Evolutionary conservation across 1,284 basidiomycete genomes (phyloP).

Genomic region (Apiotrichum sp.): DNA sequence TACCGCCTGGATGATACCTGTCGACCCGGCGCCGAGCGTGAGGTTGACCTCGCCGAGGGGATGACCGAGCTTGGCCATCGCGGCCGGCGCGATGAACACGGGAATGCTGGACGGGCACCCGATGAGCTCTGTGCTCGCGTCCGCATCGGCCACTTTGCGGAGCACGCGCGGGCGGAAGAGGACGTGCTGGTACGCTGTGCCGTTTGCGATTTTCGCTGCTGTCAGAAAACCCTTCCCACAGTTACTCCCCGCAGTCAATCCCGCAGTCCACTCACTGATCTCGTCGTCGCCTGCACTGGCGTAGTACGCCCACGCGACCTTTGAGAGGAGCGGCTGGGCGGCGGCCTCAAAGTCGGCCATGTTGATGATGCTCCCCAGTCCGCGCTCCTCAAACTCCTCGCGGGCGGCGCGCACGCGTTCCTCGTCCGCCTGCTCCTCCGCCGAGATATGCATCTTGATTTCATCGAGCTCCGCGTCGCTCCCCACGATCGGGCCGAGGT

Average conservation of each 20-base stretch:
- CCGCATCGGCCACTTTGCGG: constrained; percentile 60
- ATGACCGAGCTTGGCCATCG: constrained; percentile 84
- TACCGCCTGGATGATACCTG: constrained; percentile 75
- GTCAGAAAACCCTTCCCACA: background rate
- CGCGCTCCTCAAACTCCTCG: constrained; percentile 35
- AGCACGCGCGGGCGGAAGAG: constrained; percentile 78
- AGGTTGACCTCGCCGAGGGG: constrained; percentile 82
- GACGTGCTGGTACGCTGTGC: constrained; percentile 66
- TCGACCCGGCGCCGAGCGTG: constrained; percentile 63
- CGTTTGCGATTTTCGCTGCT: constrained; percentile 55
- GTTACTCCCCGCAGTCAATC: background rate
- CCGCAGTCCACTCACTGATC: constrained; percentile 55
- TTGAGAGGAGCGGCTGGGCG: constrained; percentile 59
- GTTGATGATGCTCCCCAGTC: constrained; percentile 37
- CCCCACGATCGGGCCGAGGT: constrained; percentile 22
- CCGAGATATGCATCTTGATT: constrained; percentile 30
- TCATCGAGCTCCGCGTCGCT: constrained; percentile 32
- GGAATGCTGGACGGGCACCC: constrained; percentile 69
- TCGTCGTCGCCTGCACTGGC: constrained; percentile 75
- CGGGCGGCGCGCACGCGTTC: constrained; percentile 26
- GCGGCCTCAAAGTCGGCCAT: constrained; percentile 49
- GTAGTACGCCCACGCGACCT: constrained; percentile 74
- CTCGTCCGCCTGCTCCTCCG: constrained; percentile 36
- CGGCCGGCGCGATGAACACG: constrained; percentile 75
- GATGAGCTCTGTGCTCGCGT: constrained; percentile 69